A percentile compares a stretch with the other conserved stretches of the same genome.
Evolutionary conservation across 2,329 filamentous ascomycete genomes (phyloP).

Genomic region (Polytolypa hystricis): DNA sequence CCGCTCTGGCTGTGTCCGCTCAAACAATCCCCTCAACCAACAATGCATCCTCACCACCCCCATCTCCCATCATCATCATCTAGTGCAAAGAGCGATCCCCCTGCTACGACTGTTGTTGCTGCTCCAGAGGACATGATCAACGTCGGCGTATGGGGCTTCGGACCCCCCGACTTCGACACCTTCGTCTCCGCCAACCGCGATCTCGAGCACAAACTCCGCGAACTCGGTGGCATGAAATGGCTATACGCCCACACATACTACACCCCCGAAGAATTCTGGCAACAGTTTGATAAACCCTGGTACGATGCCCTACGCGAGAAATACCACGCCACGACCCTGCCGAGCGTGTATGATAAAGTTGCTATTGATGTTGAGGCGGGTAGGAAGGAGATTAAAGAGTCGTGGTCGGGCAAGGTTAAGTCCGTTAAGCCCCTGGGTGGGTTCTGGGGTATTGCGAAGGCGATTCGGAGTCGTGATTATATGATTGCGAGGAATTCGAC

Average conservation of each 20-base stretch:
- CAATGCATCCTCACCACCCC: not conserved
- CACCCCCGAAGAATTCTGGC: conserved; percentile 42
- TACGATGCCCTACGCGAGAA: conserved; percentile 30
- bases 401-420: conserved; percentile 1
- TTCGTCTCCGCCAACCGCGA: conserved; percentile 60
- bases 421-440: conserved; percentile 3
- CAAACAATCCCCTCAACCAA: conserved; percentile 12
- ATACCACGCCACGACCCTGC: conserved; percentile 26
- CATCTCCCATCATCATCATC: not conserved
- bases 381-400: conserved; percentile 1
- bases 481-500: conserved; percentile 5
- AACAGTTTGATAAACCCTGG: conserved; percentile 27
- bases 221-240: conserved; percentile 72
- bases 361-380: conserved; percentile 1
- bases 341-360: conserved; percentile 30
- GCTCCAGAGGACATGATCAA: conserved; percentile 29
- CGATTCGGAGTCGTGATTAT: conserved; percentile 4
- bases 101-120: too few relatives aligned
- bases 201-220: conserved; percentile 57
- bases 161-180: conserved; percentile 41
- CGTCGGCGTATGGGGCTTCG: conserved; percentile 66
- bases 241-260: conserved; percentile 82
- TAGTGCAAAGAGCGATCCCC: too few relatives aligned
- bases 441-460: conserved; percentile 4
- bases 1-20: conserved; percentile 46